phyloP scores from a whole-genome alignment of 805 yeast species.

The Candida pseudofarinosa region DNA sequence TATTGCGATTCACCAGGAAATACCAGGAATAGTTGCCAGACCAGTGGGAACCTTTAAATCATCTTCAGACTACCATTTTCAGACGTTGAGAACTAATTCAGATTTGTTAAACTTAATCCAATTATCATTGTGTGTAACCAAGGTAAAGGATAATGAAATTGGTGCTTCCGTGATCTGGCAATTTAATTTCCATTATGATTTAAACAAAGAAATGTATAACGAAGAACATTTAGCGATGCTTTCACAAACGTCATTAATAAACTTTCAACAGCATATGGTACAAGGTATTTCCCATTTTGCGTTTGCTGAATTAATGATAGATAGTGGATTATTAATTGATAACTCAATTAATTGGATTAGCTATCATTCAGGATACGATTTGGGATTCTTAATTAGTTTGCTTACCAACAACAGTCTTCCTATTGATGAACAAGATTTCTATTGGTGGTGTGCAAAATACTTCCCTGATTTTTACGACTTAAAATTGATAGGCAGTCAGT shows the following conservation, averaged over 20 bases:
- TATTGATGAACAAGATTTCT: slow-evolving; percentile 70
- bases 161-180: slow-evolving; percentile 94
- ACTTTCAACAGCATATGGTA: slow-evolving; percentile 67
- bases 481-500: slow-evolving; percentile 47
- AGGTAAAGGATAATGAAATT: slow-evolving; percentile 31
- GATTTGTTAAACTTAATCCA: slow-evolving; percentile 85
- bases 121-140: slow-evolving; percentile 44
- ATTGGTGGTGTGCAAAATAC: slow-evolving; percentile 62
- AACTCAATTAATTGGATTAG: slow-evolving; percentile 78
- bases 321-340: slow-evolving; percentile 80
- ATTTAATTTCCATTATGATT: slow-evolving; percentile 83
- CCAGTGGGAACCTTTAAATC: slow-evolving; percentile 92
- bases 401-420: slow-evolving; percentile 78
- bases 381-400: slow-evolving; percentile 80
- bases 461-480: slow-evolving; percentile 85
- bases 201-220: slow-evolving; percentile 77
- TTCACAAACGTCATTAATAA: slow-evolving; percentile 72
- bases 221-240: slow-evolving; percentile 79
- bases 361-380: slow-evolving; percentile 91
- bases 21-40: slow-evolving; percentile 93
- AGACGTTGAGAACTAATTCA: slow-evolving; percentile 86
- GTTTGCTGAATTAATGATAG: slow-evolving; percentile 80
- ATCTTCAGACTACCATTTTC: slow-evolving; percentile 91
- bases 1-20: slow-evolving; percentile 80
- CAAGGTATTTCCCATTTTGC: slow-evolving; percentile 75